A percentile compares a stretch with the other conserved stretches of the same genome.
Conservation (phyloP, 108 stramenopile species). For the Nannochloropsis salina region DNA sequence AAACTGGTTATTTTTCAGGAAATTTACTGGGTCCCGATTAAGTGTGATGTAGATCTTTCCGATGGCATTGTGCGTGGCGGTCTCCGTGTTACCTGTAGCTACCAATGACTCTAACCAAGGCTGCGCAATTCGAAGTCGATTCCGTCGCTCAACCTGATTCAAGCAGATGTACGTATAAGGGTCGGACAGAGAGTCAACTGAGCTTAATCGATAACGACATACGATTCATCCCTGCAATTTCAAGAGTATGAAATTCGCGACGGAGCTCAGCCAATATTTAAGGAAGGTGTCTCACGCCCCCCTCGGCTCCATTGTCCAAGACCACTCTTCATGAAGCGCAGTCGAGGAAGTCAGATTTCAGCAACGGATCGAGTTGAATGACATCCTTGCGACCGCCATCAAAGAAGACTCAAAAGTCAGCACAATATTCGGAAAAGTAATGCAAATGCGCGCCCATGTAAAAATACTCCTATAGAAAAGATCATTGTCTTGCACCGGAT, state of each 20-base stretch:
- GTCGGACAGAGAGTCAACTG: neutral
- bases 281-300: slow-evolving; percentile 15
- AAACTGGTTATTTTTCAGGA: slow-evolving; percentile 98
- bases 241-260: neutral
- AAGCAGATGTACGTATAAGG: neutral
- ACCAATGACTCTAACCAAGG: slow-evolving; percentile 97
- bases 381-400: slow-evolving; percentile 22
- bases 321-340: neutral
- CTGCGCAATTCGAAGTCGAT: slow-evolving; percentile 48
- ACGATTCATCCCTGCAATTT: neutral
- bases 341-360: slow-evolving; percentile 25
- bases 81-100: slow-evolving; percentile 97
- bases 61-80: slow-evolving; percentile 98
- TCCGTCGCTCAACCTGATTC: slow-evolving; percentile 48
- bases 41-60: slow-evolving; percentile 99
- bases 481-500: neutral
- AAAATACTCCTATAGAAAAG: neutral
- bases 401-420: neutral
- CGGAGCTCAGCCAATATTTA: neutral
- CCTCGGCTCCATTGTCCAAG: slow-evolving; percentile 1
- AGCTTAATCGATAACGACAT: neutral
- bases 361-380: slow-evolving; percentile 28
- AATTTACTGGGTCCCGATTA: slow-evolving; percentile 95
- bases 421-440: neutral
- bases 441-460: neutral